Evolutionary conservation across 2,329 filamentous ascomycete species (phyloP).

Genomic region (Claviceps africana): DNA sequence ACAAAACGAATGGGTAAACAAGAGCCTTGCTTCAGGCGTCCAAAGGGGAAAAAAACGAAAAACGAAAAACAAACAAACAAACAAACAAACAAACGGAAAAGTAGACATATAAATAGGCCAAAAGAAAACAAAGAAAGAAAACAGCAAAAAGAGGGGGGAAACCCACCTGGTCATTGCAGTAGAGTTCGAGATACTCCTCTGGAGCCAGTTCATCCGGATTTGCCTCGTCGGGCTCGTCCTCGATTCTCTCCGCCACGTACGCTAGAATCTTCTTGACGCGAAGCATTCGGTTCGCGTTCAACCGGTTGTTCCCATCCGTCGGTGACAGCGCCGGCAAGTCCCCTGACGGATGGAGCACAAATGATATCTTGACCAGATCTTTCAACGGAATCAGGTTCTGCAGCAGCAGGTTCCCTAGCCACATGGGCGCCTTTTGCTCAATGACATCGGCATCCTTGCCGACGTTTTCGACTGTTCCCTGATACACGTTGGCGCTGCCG

Average conservation of each 20-base stretch:
- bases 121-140: background rate
- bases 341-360: conserved; percentile 71
- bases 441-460: conserved; percentile 68
- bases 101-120: no score
- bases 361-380: conserved; percentile 93
- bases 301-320: conserved; percentile 68
- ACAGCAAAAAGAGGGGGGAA: background rate
- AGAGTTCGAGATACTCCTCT: conserved; percentile 88
- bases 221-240: conserved; percentile 48
- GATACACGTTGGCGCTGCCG: conserved; percentile 71
- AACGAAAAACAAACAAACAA: no score
- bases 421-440: conserved; percentile 76
- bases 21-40: no score
- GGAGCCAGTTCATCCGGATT: conserved; percentile 52
- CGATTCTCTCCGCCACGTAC: conserved; percentile 86
- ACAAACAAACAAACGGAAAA: no score
- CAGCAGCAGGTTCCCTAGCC: conserved; percentile 80
- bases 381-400: conserved; percentile 71
- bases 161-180: conserved; percentile 81
- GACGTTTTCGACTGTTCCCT: conserved; percentile 70
- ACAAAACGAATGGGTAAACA: no score
- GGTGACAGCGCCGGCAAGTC: conserved; percentile 60
- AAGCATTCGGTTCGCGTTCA: conserved; percentile 96
- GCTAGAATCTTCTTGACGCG: conserved; percentile 86
- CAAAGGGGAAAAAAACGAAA: no score